These are phyloP conservation scores for Metschnikowia drakensbergensis DNA, from an alignment of 805 yeast genomes.

Conservation along the genomic window DNA sequence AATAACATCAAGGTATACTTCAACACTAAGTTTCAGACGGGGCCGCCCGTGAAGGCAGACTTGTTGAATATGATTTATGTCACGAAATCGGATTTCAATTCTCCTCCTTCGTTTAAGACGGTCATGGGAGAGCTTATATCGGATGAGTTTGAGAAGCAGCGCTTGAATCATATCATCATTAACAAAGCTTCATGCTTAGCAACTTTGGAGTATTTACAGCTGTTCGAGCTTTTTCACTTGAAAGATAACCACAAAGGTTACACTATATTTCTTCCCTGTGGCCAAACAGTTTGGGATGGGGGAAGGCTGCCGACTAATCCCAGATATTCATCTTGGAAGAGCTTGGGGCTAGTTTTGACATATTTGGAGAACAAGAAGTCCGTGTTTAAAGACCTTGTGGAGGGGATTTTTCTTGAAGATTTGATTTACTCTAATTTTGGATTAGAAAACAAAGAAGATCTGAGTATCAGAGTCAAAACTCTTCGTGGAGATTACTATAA, in stretches of 20 bases:
- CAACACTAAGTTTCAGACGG: conserved; percentile 55
- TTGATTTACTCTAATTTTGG: conserved; percentile 63
- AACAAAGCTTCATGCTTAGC: conserved; percentile 51
- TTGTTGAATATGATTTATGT: conserved; percentile 60
- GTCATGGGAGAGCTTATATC: conserved; percentile 52
- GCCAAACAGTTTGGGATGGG: conserved; percentile 27
- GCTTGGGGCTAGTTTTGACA: conserved; percentile 54
- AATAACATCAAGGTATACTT: conserved; percentile 29
- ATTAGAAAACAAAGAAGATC: conserved; percentile 19
- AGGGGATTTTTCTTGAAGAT: conserved; percentile 57
- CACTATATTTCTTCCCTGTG: conserved; percentile 75
- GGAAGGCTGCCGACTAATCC: conserved; percentile 3
- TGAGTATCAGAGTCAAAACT: conserved; percentile 15
- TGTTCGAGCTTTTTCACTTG: conserved; percentile 49
- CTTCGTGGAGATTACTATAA: conserved; percentile 28
- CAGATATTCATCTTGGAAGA: conserved; percentile 53
- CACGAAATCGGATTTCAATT: conserved; percentile 52
- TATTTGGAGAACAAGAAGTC: conserved; percentile 53
- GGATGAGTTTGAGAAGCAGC: conserved; percentile 25
- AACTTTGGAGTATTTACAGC: conserved; percentile 55
- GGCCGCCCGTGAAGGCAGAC: conserved; percentile 49
- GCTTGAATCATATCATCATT: conserved; percentile 28
- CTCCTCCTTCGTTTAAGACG: conserved; percentile 62
- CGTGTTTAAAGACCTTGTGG: conserved; percentile 50
- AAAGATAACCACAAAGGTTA: conserved; percentile 58